Evolutionary conservation across 106 monocot genomes (phyloP).

Genomic region (Dendrobium nobile): DNA sequence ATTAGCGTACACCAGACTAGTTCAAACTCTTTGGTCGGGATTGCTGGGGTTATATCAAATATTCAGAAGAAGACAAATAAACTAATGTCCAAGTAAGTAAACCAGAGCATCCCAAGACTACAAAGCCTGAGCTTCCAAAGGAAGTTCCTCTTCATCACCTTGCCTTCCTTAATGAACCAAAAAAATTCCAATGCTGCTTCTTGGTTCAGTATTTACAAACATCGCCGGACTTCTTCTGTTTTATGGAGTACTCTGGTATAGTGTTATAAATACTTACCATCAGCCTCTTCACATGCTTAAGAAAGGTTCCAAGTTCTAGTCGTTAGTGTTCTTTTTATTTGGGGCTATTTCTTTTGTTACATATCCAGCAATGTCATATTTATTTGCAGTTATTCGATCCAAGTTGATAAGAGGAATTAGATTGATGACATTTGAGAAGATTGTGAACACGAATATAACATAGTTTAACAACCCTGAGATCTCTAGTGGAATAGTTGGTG

Average conservation of each 20-base stretch:
- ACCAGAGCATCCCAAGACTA: background rate
- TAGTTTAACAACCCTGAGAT: conserved; percentile 27
- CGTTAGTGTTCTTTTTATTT: conserved; percentile 16
- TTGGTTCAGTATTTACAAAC: conserved; percentile 13
- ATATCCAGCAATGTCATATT: conserved; percentile 21
- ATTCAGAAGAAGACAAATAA: conserved; percentile 52
- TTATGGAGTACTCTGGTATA: conserved; percentile 20
- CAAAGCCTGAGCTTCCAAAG: background rate
- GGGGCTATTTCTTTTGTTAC: conserved; percentile 17
- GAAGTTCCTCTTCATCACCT: conserved; percentile 24
- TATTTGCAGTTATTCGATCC: conserved; percentile 28
- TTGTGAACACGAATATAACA: conserved; percentile 7
- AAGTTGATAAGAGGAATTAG: conserved; percentile 27
- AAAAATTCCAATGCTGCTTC: conserved; percentile 17
- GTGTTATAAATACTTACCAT: conserved; percentile 15
- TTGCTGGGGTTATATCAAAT: conserved; percentile 84
- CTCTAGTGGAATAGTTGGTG: conserved; percentile 31
- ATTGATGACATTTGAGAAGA: conserved; percentile 30
- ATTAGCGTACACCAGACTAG: conserved; percentile 93
- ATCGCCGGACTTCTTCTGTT: conserved; percentile 15
- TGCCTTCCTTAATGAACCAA: conserved; percentile 28
- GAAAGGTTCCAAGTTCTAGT: conserved; percentile 27
- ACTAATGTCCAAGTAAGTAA: background rate
- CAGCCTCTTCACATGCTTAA: conserved; percentile 18
- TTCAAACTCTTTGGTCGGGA: conserved; percentile 92